Percentiles rank a stretch among this genome's conserved stretches.
phyloP scores from a whole-genome alignment of 2,329 filamentous ascomycete species.

The Monilinia vaccinii-corymbosi region DNA sequence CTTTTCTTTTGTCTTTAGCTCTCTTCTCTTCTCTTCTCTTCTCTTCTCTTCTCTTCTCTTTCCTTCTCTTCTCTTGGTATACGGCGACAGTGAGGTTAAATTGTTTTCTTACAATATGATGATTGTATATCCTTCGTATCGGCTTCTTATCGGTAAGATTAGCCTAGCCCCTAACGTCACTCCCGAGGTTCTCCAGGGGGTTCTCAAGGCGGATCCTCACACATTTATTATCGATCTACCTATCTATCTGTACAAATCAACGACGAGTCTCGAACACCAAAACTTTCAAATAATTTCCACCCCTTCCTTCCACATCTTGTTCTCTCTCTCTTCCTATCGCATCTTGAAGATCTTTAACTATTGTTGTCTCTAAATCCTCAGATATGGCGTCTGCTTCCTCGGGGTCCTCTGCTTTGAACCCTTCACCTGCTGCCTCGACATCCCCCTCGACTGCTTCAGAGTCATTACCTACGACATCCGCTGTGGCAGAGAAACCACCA shows the following conservation, averaged over 20 bases:
- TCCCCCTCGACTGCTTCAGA: conserved; percentile 23
- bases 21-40: too few species aligned
- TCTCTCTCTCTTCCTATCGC: not conserved
- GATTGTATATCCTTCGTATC: not conserved
- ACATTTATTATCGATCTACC: too few species aligned
- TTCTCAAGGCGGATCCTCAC: not conserved
- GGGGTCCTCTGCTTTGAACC: conserved; percentile 19
- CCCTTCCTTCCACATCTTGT: not conserved
- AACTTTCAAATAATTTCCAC: not conserved
- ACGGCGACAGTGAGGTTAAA: too few species aligned
- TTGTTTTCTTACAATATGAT: not conserved
- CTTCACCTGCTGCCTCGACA: conserved; percentile 22
- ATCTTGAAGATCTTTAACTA: not conserved
- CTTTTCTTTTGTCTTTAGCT: too few species aligned
- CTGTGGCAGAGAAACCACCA: conserved; percentile 43
- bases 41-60: too few species aligned
- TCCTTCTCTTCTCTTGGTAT: too few species aligned
- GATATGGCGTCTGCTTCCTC: conserved; percentile 27
- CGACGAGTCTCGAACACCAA: not conserved
- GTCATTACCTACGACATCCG: conserved; percentile 14
- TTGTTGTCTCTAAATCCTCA: not conserved
- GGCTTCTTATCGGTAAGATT: conserved; percentile 3
- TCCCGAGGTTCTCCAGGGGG: not conserved
- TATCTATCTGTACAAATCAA: conserved; percentile 5
- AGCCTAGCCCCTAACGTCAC: not conserved